Evolutionary conservation across 176 grass and related monocot species (phyloP).

Genomic region (Triticum aestivum): IWGSC_CS_RefSeq_v2.1 NC_057811.1:128808219-128808718

Average conservation of each 20-base stretch:
- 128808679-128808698: not conserved
- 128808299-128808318: not conserved
- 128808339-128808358: not conserved
- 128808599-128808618: not conserved
- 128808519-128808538: not conserved
- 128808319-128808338: not conserved
- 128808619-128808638: not conserved
- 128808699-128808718: conserved; percentile 31
- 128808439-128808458: conserved; percentile 1
- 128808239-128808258: too few species aligned
- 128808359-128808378: not conserved
- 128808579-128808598: not conserved
- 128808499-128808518: not conserved
- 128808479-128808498: conserved; percentile 5
- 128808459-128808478: conserved; percentile 1
- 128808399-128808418: conserved; percentile 23
- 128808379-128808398: conserved; percentile 13
- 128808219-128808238: too few species aligned
- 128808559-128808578: not conserved
- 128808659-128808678: not conserved
- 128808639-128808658: not conserved
- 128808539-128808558: not conserved
- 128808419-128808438: not conserved
- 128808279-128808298: not conserved
- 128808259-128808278: too few species aligned